These are phyloP conservation scores for Mycena metata DNA, from an alignment of 768 basidiomycete genomes.

Conservation along the genomic window DNA sequence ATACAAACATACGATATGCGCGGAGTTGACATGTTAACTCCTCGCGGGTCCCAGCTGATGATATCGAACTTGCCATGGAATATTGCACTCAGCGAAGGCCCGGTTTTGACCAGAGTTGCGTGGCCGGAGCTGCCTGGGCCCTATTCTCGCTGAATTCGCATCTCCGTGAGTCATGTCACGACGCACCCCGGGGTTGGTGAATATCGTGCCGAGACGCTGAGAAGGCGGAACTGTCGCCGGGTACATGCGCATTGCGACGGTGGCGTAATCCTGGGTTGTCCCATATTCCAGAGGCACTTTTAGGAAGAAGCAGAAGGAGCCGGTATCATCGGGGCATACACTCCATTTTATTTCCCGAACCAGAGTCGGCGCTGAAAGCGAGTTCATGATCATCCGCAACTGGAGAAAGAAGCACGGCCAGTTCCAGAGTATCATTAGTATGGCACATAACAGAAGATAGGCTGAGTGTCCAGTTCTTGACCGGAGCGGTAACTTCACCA, in stretches of 20 bases:
- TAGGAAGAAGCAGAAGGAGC: slow-evolving; percentile 28
- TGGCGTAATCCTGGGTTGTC: background rate
- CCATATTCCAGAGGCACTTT: slow-evolving; percentile 28
- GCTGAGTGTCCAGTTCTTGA: too few species aligned
- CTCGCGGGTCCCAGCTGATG: slow-evolving; percentile 33
- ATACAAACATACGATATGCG: slow-evolving; percentile 22
- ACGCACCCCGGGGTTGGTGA: slow-evolving; percentile 32
- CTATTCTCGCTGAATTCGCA: background rate
- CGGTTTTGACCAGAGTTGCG: slow-evolving; percentile 15
- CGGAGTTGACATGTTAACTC: slow-evolving; percentile 30
- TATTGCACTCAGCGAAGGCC: slow-evolving; percentile 13
- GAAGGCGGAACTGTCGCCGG: slow-evolving; percentile 29
- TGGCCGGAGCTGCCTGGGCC: slow-evolving; percentile 32
- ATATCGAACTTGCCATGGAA: slow-evolving; percentile 32
- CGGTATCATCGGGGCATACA: background rate
- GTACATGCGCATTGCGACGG: slow-evolving; percentile 28
- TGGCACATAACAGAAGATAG: too few species aligned
- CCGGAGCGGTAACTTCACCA: too few species aligned
- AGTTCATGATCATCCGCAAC: too few species aligned
- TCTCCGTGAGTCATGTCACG: background rate
- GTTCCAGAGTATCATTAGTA: too few species aligned
- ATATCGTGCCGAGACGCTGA: slow-evolving; percentile 27
- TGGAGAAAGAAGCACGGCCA: too few species aligned
- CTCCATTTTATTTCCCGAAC: slow-evolving; percentile 7
- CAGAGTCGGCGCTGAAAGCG: background rate